Percentiles rank a stretch among this genome's conserved stretches.
These are phyloP conservation scores for Pistacia vera DNA, from an alignment of 345 rosid genomes.

Conservation along the genomic window DNA sequence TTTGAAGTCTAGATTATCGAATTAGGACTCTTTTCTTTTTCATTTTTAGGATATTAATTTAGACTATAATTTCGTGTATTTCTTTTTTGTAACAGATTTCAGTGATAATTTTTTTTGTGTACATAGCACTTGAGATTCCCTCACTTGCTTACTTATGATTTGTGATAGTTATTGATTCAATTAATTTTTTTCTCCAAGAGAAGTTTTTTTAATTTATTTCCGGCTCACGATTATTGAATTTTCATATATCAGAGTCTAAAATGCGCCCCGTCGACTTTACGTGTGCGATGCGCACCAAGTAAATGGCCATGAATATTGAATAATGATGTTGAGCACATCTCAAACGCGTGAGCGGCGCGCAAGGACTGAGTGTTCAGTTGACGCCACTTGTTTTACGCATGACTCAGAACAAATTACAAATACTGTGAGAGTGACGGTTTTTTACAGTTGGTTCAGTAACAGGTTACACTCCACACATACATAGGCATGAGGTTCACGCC, in stretches of 20 bases:
- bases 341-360: constrained; percentile 20
- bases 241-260: not conserved
- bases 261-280: constrained; percentile 8
- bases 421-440: not conserved
- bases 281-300: not conserved
- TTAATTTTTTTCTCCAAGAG: constrained; percentile 7
- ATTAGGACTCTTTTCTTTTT: not conserved
- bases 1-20: constrained; percentile 20
- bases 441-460: constrained; percentile 9
- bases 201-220: not conserved
- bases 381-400: constrained; percentile 7
- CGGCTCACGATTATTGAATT: not conserved
- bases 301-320: not conserved
- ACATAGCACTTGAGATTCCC: constrained; percentile 22
- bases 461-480: not conserved
- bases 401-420: constrained; percentile 12
- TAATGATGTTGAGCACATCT: not conserved
- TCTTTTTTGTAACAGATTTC: not conserved
- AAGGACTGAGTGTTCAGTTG: constrained; percentile 8
- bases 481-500: not conserved
- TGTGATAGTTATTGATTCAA: constrained; percentile 14
- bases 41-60: constrained; percentile 7
- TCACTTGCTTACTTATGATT: constrained; percentile 5
- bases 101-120: constrained; percentile 1
- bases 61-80: not conserved